Evolutionary conservation across 352 stramenopile genomes (phyloP).

Genomic region (Globisporangium rhizosaccharum): DNA sequence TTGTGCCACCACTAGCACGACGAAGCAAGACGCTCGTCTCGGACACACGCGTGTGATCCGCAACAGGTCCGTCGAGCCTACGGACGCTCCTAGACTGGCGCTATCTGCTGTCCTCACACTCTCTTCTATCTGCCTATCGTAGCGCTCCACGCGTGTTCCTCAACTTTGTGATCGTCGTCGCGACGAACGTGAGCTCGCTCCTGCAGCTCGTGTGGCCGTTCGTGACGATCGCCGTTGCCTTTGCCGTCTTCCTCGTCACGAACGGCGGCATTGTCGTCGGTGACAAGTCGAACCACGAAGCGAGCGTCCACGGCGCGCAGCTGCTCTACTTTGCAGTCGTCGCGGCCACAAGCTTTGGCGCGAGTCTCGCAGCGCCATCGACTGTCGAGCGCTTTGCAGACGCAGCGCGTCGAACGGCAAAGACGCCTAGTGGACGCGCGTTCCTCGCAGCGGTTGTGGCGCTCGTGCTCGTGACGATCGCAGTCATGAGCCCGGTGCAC

Average conservation of each 20-base stretch:
- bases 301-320: conserved; percentile 65
- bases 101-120: not conserved
- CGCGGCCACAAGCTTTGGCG: conserved; percentile 48
- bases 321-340: conserved; percentile 78
- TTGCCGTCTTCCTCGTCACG: conserved; percentile 54
- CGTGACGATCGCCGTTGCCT: conserved; percentile 43
- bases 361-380: conserved; percentile 31
- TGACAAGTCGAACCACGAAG: conserved; percentile 82
- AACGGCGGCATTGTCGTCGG: conserved; percentile 83
- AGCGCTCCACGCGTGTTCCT: conserved; percentile 42
- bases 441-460: conserved; percentile 21
- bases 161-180: conserved; percentile 53
- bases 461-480: conserved; percentile 34
- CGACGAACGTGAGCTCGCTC: conserved; percentile 45
- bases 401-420: conserved; percentile 28
- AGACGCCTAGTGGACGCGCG: conserved; percentile 24
- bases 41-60: conserved; percentile 15
- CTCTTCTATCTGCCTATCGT: not conserved
- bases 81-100: not conserved
- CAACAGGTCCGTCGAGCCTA: conserved; percentile 22
- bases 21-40: conserved; percentile 25
- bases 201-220: conserved; percentile 72
- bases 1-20: conserved; percentile 17
- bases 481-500: conserved; percentile 74
- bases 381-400: conserved; percentile 30